Conservation (phyloP, 441 rosid genomes). For the Corymbia calophylla region DNA sequence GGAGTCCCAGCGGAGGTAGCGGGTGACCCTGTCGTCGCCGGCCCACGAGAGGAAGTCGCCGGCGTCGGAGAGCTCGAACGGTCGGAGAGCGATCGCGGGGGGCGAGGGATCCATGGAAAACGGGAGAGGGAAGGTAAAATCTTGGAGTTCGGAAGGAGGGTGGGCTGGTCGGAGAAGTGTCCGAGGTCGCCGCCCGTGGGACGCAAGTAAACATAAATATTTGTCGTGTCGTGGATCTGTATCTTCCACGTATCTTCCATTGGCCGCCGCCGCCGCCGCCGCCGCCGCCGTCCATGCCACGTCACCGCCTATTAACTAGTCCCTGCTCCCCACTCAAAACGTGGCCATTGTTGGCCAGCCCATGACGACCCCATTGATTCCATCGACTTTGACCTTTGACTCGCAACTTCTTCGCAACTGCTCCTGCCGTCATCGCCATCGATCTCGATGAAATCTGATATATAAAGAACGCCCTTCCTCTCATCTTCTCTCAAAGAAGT, state of each 20-base stretch:
- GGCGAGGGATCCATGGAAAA: constrained; percentile 24
- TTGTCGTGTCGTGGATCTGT: neutral
- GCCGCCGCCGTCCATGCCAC: neutral
- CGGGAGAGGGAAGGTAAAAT: neutral
- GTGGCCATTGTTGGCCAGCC: neutral
- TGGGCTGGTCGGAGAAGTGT: neutral
- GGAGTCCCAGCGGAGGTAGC: constrained; percentile 27
- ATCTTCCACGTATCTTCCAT: neutral
- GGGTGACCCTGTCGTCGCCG: constrained; percentile 24
- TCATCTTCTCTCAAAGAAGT: neutral
- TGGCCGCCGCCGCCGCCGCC: no score
- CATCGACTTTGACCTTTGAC: neutral
- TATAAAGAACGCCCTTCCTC: neutral
- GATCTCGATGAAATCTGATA: neutral
- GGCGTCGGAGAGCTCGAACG: constrained; percentile 35
- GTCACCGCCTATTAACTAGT: neutral
- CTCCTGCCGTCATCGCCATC: neutral
- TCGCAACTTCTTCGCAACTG: neutral
- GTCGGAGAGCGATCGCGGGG: constrained; percentile 34
- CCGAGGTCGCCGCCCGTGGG: neutral
- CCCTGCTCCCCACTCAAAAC: neutral
- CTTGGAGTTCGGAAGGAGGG: neutral
- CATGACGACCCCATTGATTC: neutral
- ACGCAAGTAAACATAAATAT: neutral
- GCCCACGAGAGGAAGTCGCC: constrained; percentile 40